Evolutionary conservation across 1,139 yeast genomes (phyloP), one percentile per base, ranked within the genome.

Genomic region (Blastobotrys capitulatus): DNA sequence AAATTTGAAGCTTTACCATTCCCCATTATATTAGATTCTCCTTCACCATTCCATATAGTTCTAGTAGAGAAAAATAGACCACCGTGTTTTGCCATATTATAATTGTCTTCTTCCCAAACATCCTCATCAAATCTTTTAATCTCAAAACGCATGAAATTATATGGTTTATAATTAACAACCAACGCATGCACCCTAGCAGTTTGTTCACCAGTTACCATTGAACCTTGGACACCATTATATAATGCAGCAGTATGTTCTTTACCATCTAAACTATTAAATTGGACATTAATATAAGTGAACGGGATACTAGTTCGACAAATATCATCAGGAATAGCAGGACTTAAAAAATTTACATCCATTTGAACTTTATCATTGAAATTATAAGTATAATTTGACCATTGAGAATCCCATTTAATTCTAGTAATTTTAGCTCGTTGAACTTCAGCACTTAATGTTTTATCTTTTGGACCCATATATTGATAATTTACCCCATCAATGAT

Each of bases 311-410:
- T 29, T 18, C 49, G 15, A 32, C 44, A 31, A 15, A 38, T 13
- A 25, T 46, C 49, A 13, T 42, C 37, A 6, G 41, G 41, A 16
- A 31, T 20, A 6, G 29, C 42, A 35, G 49, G 49, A 5, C 46
- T 41, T 12, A 46, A 46, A 32, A 46, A 46, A 8, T 27, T 12
- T 9, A 45, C 49, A 2, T n/a, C 9, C 7, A 46, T 18, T 22
- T 46, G 41, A 12, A 46, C 49, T 10, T 36, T 29, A 2, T 29
- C 27, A 2, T 42, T 42, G n/a, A 37, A 15, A 5, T 36, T 42
- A 27, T 35, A 46, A 2, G 49, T 46, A 38, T 26, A 46, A 31
- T 46, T 46, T n/a, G 49, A 32, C 35, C 35, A 41, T 32, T 46
- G 49, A 8, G 49, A 40, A 26, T 46, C 42, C 15, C 2, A 46